Base-by-base conservation (phyloP, 2,329 filamentous ascomycete genomes). In the Fusarium sublunatum region DNA sequence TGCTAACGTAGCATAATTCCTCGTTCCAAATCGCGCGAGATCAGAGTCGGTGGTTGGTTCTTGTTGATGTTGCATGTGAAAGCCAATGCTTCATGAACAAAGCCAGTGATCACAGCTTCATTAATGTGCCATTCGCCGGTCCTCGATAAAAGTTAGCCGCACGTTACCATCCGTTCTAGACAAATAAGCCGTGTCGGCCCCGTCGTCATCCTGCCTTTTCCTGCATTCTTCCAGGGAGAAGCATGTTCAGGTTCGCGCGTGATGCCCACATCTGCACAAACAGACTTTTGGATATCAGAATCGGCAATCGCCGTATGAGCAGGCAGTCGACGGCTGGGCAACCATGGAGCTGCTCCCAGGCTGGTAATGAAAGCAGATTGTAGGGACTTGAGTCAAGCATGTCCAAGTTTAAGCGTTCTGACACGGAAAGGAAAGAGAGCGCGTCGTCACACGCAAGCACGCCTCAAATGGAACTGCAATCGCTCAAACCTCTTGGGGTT, bases 21-120 rank as follows among this genome's bases (percentile, higher is more conserved):
- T 38, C 6, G 12, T 38, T 35, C 32, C 34, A 42, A 31, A 51
- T 42, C n/a, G 46, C 19, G 19, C 19, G 19, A 19, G 19, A 19
- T 19, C 19, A 19, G 19, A 22, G 7, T 40, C 24, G 28, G 29
- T 43, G 19, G 44, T 48, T 43, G 19, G 44, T 48, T 31, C 47
- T 31, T 47, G 15, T 32, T 15, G 40, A 39, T 53, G 19, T 35
- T 46, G 47, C 53, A 63, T 65, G 61, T 65, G 62, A 58, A 52
- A 48, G 51, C 31, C 29, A 49, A 40, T 36, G 24, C 26, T 29
- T 41, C 19, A 19, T 40, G 29, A 39, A 32, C 32, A 25, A 49
- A 24, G 35, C 25, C 13, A 35, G 43, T 28, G 10, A 26, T 38
- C 48, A 48, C 48, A 36, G 25, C 56, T 60, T 9, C 41, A 60